Evolutionary conservation across 768 basidiomycete species (phyloP).

Genomic region (Tephrocybe sp.): DNA sequence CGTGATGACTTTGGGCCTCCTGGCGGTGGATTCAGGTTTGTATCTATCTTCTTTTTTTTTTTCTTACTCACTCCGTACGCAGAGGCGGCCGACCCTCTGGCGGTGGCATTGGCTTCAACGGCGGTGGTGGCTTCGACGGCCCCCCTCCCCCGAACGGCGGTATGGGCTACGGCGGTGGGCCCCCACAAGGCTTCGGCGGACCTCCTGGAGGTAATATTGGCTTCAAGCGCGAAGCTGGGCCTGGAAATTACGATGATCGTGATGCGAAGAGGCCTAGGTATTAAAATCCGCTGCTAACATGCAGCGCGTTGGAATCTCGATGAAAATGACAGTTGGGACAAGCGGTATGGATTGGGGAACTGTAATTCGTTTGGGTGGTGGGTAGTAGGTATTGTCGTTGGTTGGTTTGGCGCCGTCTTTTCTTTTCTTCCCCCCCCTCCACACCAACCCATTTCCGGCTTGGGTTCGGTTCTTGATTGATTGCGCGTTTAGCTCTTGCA

Average conservation of each 20-base stretch:
- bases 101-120: conserved; percentile 70
- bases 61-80: conserved; percentile 10
- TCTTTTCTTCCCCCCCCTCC: neutral
- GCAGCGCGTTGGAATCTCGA: neutral
- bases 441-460: neutral
- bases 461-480: neutral
- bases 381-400: conserved; percentile 9
- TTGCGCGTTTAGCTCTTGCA: neutral
- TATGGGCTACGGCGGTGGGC: conserved; percentile 38
- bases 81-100: conserved; percentile 69
- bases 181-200: neutral
- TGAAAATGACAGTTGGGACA: neutral
- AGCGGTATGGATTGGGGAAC: too few relatives aligned
- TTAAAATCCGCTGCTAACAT: conserved; percentile 32
- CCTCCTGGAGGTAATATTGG: conserved; percentile 54
- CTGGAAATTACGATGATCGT: conserved; percentile 79
- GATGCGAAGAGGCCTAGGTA: conserved; percentile 81
- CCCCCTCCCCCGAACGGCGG: conserved; percentile 29
- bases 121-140: conserved; percentile 50
- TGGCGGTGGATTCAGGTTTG: conserved; percentile 51
- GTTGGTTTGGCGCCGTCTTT: conserved; percentile 8
- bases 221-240: conserved; percentile 68
- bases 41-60: neutral
- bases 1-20: conserved; percentile 27
- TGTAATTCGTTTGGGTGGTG: neutral